These are phyloP conservation scores for Fusarium bulbicola DNA, from an alignment of 2,329 filamentous ascomycete species.

Conservation along the genomic window DNA sequence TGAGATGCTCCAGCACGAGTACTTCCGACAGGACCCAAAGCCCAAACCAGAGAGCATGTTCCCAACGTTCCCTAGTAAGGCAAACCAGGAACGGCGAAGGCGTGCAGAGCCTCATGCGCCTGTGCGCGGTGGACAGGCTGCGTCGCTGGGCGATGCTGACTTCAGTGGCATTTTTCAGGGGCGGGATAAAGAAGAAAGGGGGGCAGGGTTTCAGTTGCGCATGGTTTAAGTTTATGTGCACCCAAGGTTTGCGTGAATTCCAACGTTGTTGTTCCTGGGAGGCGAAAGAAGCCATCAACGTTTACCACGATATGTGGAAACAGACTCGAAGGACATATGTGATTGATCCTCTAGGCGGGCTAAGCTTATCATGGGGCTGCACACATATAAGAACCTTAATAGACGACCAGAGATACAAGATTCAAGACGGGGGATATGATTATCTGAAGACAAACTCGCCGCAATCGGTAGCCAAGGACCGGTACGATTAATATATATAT, in stretches of 20 bases:
- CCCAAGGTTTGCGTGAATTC: background rate
- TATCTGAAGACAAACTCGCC: slow-evolving; percentile 3
- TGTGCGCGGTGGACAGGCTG: slow-evolving; percentile 71
- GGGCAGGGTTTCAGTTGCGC: slow-evolving; percentile 72
- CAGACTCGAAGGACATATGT: background rate
- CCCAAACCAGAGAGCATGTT: slow-evolving; percentile 94
- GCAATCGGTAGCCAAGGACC: slow-evolving; percentile 8
- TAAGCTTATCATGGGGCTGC: background rate
- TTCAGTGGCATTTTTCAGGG: slow-evolving; percentile 77
- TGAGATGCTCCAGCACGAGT: slow-evolving; percentile 80
- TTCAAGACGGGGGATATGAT: background rate
- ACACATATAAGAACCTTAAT: background rate
- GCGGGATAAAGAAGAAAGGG: slow-evolving; percentile 70
- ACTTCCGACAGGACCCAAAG: slow-evolving; percentile 88
- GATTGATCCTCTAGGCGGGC: background rate
- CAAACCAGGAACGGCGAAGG: slow-evolving; percentile 85
- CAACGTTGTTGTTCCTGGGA: background rate
- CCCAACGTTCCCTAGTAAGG: slow-evolving; percentile 95
- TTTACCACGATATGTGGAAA: background rate
- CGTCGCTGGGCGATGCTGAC: slow-evolving; percentile 65
- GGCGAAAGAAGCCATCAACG: background rate
- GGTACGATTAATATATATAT: slow-evolving; percentile 31
- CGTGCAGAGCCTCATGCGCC: slow-evolving; percentile 83
- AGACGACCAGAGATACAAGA: background rate
- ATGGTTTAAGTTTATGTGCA: slow-evolving; percentile 54